Conservation (phyloP, 2,329 filamentous ascomycete genomes). For the Exophiala sideris region DNA sequence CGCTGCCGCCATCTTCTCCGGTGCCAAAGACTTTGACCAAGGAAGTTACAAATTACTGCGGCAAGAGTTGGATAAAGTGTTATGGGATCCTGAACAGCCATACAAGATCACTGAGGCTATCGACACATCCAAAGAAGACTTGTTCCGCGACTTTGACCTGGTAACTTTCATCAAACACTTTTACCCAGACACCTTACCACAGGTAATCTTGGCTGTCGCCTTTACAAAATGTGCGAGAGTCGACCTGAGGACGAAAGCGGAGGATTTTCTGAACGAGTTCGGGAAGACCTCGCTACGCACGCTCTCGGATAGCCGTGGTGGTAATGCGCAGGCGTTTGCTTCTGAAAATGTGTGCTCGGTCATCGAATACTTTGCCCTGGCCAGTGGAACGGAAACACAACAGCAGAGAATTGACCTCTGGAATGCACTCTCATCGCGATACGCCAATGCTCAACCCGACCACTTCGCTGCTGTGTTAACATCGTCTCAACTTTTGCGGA, state of each 20-base stretch:
- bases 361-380: slow-evolving; percentile 25
- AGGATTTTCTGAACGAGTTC: slow-evolving; percentile 21
- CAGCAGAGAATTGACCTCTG: slow-evolving; percentile 20
- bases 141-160: slow-evolving; percentile 96
- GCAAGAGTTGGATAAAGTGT: slow-evolving; percentile 81
- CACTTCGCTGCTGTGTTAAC: slow-evolving; percentile 43
- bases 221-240: slow-evolving; percentile 78
- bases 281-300: slow-evolving; percentile 14
- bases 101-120: slow-evolving; percentile 90
- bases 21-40: slow-evolving; percentile 64
- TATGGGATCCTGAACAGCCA: slow-evolving; percentile 75
- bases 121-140: slow-evolving; percentile 83
- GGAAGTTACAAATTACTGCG: slow-evolving; percentile 81
- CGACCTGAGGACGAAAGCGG: slow-evolving; percentile 79
- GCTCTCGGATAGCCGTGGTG: slow-evolving; percentile 14
- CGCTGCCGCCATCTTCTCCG: slow-evolving; percentile 83
- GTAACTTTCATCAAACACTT: slow-evolving; percentile 95
- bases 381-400: slow-evolving; percentile 10
- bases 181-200: slow-evolving; percentile 82
- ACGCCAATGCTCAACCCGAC: slow-evolving; percentile 31
- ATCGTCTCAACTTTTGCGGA: slow-evolving; percentile 44
- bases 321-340: slow-evolving; percentile 8
- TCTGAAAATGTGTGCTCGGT: slow-evolving; percentile 21
- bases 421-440: slow-evolving; percentile 17
- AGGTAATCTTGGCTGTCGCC: slow-evolving; percentile 80